Evolutionary conservation across 2,329 filamentous ascomycete genomes (phyloP), one percentile per base, ranked within the genome.

Genomic region (Echinosphaeria canescens): DNA sequence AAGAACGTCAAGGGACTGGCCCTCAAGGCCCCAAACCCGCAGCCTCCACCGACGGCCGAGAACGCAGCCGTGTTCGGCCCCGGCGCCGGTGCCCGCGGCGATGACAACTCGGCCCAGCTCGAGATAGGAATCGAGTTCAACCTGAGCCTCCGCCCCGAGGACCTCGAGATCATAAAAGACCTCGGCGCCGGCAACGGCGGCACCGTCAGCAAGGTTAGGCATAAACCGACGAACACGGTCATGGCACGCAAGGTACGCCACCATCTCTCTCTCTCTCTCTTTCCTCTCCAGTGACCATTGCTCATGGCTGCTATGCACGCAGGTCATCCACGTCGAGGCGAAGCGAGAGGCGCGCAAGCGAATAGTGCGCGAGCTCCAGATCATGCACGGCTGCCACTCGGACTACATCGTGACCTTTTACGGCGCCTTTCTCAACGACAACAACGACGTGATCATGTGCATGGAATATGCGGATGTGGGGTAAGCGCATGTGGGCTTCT

Each of bases 391-490:
- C 42, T 98, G 88, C 51, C 88, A 92, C 43, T 93, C 80, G 13
- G 79, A 88, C 33, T 84, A 90, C 49, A 95, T 98, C 42, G 88
- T 98, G 32, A 92, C 76, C 29, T 98, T 93, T 50, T 95, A 95
- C 43, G 88, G 88, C 32, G 88, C 88, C 20, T 98, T 95, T 45
- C 66, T 95, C 43, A 95, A 92, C 46, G 79, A 90, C 43, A 82
- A 82, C 33, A 85, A 90, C 44, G 88, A 98, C 53, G 90, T 98
- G 31, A 90, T 95, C 39, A 85, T 98, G 74, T 98, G 88, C 50
- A 98, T 98, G 88, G 88, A 98, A 49, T 95, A 98, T 47, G 92
- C 92, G 81, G 88, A 98, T 51, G 81, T 85, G 46, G 88, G 88
- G 88, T 95, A 63, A 51, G 79, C 25, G n/a, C 29, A n/a, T 23